Evolutionary conservation across 169 alveolate genomes (phyloP).

Genomic region (Cryptosporidium bovis): DNA sequence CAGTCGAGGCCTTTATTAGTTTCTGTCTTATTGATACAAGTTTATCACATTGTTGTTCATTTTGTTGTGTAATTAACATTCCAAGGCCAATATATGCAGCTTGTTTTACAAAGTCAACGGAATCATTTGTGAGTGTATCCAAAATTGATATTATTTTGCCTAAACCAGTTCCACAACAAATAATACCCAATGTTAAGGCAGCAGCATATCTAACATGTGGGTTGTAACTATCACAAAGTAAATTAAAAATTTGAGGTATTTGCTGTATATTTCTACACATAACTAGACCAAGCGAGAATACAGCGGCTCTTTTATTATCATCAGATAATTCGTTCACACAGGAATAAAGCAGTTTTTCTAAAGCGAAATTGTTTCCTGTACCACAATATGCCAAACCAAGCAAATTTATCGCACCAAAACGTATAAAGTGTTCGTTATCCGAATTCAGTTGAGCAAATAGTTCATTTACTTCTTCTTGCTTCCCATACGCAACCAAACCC

Average conservation of each 20-base stretch:
- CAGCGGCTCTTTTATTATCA: constrained; percentile 99
- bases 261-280: constrained; percentile 84
- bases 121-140: constrained; percentile 93
- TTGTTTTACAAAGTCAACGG: constrained; percentile 96
- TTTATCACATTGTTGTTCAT: constrained; percentile 86
- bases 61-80: constrained; percentile 87
- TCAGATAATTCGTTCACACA: constrained; percentile 98
- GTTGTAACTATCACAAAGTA: constrained; percentile 94
- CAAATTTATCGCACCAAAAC: constrained; percentile 98
- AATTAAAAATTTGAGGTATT: constrained; percentile 90
- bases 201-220: constrained; percentile 99
- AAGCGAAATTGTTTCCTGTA: constrained; percentile 89
- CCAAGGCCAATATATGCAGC: constrained; percentile 93
- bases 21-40: constrained; percentile 82
- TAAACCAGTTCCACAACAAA: constrained; percentile 95
- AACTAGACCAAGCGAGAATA: constrained; percentile 94
- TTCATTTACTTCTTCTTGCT: constrained; percentile 94
- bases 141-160: constrained; percentile 91
- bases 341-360: constrained; percentile 93
- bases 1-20: constrained; percentile 87
- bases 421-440: constrained; percentile 94
- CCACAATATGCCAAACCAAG: constrained; percentile 99
- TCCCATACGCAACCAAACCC: constrained; percentile 92
- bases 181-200: constrained; percentile 97
- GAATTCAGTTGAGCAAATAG: constrained; percentile 87